Percentiles rank a stretch among this genome's conserved stretches.
These are phyloP conservation scores for Omphalotus olearius DNA, from an alignment of 1,284 basidiomycete genomes.

Conservation along the genomic window DNA sequence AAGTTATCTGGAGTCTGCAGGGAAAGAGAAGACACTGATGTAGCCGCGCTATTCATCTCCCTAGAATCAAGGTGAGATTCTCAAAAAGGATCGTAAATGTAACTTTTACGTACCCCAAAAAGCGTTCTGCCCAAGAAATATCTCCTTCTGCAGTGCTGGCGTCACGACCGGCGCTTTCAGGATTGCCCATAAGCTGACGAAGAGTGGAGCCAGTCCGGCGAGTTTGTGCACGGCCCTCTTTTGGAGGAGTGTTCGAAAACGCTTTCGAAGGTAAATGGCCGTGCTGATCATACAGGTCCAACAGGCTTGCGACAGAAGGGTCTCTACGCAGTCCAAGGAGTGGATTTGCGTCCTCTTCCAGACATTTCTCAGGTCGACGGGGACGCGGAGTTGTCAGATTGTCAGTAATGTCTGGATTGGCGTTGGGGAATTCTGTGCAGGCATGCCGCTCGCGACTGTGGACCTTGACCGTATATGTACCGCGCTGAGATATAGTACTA, in stretches of 20 bases:
- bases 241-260: slow-evolving; percentile 61
- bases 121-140: slow-evolving; percentile 76
- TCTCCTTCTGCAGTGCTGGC: slow-evolving; percentile 52
- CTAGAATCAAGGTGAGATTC: slow-evolving; percentile 24
- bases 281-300: slow-evolving; percentile 68
- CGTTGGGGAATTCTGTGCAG: slow-evolving; percentile 60
- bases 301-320: slow-evolving; percentile 68
- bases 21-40: slow-evolving; percentile 43
- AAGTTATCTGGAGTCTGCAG: slow-evolving; percentile 40
- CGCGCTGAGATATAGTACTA: slow-evolving; percentile 41
- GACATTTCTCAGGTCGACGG: slow-evolving; percentile 32
- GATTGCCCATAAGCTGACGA: slow-evolving; percentile 59
- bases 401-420: slow-evolving; percentile 39
- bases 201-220: slow-evolving; percentile 65
- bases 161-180: slow-evolving; percentile 26
- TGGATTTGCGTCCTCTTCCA: slow-evolving; percentile 41
- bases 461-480: slow-evolving; percentile 68
- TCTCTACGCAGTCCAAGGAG: slow-evolving; percentile 62
- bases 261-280: slow-evolving; percentile 55
- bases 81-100: background rate
- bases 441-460: slow-evolving; percentile 57
- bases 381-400: slow-evolving; percentile 14
- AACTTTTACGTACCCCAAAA: slow-evolving; percentile 48
- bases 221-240: slow-evolving; percentile 46
- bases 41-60: slow-evolving; percentile 38